Percentiles rank a stretch among this genome's conserved stretches.
Conservation (phyloP, 208 protist species). For the Vickermania spadyakhi region DNA sequence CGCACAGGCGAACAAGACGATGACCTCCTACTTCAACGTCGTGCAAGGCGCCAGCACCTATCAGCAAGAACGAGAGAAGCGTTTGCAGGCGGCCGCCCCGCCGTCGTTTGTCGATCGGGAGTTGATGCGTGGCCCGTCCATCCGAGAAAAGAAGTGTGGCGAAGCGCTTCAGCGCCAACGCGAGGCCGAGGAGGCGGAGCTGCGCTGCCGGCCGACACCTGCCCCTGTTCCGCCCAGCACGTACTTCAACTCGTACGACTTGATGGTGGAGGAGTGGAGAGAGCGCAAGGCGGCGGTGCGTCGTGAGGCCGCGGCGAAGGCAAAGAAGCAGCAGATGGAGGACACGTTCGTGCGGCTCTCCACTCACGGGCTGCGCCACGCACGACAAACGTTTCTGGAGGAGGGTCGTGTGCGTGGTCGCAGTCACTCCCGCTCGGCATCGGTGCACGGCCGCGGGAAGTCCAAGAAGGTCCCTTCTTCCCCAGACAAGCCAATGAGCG, state of each 20-base stretch:
- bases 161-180: conserved; percentile 16
- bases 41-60: conserved; percentile 43
- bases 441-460: conserved; percentile 17
- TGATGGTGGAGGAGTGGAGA: conserved; percentile 89
- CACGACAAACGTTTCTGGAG: conserved; percentile 44
- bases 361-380: conserved; percentile 33
- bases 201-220: conserved; percentile 28
- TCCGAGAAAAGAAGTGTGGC: conserved; percentile 28
- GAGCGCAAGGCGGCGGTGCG: conserved; percentile 66
- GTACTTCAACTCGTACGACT: conserved; percentile 84
- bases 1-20: conserved; percentile 25
- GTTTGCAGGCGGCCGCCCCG: conserved; percentile 20
- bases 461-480: conserved; percentile 9
- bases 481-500: conserved; percentile 15
- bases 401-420: no score
- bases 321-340: conserved; percentile 43
- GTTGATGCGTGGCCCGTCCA: conserved; percentile 25
- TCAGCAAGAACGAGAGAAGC: conserved; percentile 27
- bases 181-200: conserved; percentile 20
- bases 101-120: conserved; percentile 69
- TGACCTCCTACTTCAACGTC: conserved; percentile 42
- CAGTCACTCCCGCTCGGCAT: background rate
- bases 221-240: conserved; percentile 72
- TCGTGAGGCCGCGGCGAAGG: conserved; percentile 42
- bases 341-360: conserved; percentile 35